A percentile compares a stretch with the other conserved stretches of the same genome.
These are phyloP conservation scores for Lipomyces sp. DNA, from an alignment of 805 yeast genomes.

Conservation along the genomic window DNA sequence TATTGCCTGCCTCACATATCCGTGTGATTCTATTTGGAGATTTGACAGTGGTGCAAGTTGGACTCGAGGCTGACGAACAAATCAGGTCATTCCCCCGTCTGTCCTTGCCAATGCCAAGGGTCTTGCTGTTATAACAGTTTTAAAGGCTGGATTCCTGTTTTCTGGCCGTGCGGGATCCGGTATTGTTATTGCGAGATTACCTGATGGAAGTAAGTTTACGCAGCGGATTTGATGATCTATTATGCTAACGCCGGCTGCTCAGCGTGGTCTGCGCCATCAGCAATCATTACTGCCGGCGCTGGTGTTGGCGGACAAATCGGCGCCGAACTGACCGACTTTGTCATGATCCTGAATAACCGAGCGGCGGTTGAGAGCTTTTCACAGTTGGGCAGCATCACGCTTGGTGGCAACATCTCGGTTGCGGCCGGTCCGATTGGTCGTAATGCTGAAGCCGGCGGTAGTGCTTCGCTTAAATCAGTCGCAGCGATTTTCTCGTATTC, in stretches of 20 bases:
- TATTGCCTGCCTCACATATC: neutral
- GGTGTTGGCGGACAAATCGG: slow-evolving; percentile 99
- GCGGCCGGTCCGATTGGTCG: slow-evolving; percentile 99
- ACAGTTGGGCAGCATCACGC: slow-evolving; percentile 88
- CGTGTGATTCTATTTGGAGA: slow-evolving; percentile 1
- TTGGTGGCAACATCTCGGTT: slow-evolving; percentile 92
- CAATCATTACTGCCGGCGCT: slow-evolving; percentile 90
- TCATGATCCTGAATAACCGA: slow-evolving; percentile 82
- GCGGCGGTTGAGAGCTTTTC: slow-evolving; percentile 94
- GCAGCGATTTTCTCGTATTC: slow-evolving; percentile 94
- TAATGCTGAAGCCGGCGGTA: slow-evolving; percentile 96
- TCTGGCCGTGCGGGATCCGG: slow-evolving; percentile 99
- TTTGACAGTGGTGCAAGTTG: slow-evolving; percentile 5
- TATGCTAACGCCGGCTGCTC: slow-evolving; percentile 7
- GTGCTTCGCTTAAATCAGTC: slow-evolving; percentile 83
- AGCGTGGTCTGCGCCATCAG: slow-evolving; percentile 96
- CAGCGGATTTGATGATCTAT: neutral
- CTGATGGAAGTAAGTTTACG: slow-evolving; percentile 66
- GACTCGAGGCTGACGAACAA: slow-evolving; percentile 41
- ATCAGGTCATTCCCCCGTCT: slow-evolving; percentile 78
- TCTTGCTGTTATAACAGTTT: slow-evolving; percentile 86
- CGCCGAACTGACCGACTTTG: slow-evolving; percentile 94
- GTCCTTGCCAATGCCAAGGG: slow-evolving; percentile 90
- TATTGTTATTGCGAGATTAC: slow-evolving; percentile 87
- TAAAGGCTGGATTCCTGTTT: slow-evolving; percentile 94